Conservation (phyloP, 2,329 filamentous ascomycete genomes). For the Juglanconis juglandina region DNA sequence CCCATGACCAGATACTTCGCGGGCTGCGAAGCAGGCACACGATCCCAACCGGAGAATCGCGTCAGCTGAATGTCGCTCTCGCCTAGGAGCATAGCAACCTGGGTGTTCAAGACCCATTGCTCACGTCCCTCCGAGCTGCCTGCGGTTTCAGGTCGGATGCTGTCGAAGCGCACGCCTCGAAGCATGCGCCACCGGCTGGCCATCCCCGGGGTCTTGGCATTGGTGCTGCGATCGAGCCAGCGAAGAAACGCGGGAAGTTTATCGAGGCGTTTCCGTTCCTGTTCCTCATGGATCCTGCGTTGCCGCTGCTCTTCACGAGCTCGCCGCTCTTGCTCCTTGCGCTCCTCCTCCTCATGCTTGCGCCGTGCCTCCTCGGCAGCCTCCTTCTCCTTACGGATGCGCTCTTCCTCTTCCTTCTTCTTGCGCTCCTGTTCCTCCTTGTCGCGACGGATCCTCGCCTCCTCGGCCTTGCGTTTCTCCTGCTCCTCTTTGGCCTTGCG, state of each 20-base stretch:
- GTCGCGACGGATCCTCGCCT: constrained; percentile 46
- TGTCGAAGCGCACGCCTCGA: constrained; percentile 62
- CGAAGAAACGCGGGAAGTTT: constrained; percentile 58
- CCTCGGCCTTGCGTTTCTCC: constrained; percentile 47
- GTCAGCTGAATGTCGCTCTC: constrained; percentile 61
- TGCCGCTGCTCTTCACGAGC: constrained; percentile 42
- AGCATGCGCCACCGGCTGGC: constrained; percentile 55
- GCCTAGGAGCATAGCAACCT: constrained; percentile 60
- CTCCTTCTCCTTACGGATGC: constrained; percentile 42
- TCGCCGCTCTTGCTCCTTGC: constrained; percentile 46
- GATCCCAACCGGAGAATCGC: constrained; percentile 59
- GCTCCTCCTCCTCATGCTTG: constrained; percentile 51
- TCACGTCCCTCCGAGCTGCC: constrained; percentile 57
- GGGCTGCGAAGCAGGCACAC: constrained; percentile 47
- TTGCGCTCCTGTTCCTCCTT: constrained; percentile 40
- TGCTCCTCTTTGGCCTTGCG: constrained; percentile 50
- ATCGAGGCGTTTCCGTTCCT: constrained; percentile 51
- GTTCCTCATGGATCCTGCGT: constrained; percentile 49
- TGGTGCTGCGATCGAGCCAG: constrained; percentile 54
- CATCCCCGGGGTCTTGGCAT: constrained; percentile 48
- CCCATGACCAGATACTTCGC: constrained; percentile 61
- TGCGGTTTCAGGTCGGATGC: constrained; percentile 51
- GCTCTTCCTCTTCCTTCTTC: constrained; percentile 44
- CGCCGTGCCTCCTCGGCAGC: constrained; percentile 48
- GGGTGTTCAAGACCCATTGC: constrained; percentile 64